These are phyloP conservation scores for Salix arbutifolia DNA, from an alignment of 345 rosid species.

Conservation along the genomic window DNA sequence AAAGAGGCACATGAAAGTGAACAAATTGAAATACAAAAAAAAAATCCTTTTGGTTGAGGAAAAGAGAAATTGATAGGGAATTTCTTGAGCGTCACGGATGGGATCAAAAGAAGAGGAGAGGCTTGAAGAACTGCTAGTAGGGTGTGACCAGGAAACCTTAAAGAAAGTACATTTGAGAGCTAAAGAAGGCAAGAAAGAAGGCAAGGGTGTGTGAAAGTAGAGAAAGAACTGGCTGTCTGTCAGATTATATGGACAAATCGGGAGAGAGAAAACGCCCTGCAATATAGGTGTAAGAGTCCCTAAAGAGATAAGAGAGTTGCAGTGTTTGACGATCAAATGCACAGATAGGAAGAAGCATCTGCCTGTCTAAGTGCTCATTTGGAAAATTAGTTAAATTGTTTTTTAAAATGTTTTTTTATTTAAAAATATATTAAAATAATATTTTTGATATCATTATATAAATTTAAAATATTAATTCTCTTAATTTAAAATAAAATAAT, in stretches of 20 bases:
- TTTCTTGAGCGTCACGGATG: slow-evolving; percentile 22
- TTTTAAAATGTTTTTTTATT: no score
- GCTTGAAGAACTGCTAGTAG: neutral
- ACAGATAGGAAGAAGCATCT: neutral
- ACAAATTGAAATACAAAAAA: neutral
- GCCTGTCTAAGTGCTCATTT: neutral
- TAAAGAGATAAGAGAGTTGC: neutral
- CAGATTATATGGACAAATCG: slow-evolving; percentile 6
- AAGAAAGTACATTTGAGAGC: slow-evolving; percentile 6
- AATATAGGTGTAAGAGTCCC: neutral
- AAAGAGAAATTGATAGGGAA: neutral
- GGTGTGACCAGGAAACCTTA: neutral
- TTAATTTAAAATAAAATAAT: no score
- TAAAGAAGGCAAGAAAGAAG: slow-evolving; percentile 1
- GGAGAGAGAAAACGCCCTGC: neutral
- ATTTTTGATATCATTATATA: no score
- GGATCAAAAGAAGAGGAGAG: slow-evolving; percentile 8
- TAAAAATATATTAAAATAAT: no score
- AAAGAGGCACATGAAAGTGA: neutral
- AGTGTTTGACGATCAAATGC: neutral
- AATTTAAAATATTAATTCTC: no score
- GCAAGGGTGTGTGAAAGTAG: neutral
- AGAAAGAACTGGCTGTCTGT: neutral
- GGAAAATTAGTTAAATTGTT: no score
- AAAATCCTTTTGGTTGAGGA: neutral